A percentile compares a stretch with the other conserved stretches of the same genome.
Conservation (phyloP, 2,329 filamentous ascomycete genomes). For the Stylonectria norvegica region DNA sequence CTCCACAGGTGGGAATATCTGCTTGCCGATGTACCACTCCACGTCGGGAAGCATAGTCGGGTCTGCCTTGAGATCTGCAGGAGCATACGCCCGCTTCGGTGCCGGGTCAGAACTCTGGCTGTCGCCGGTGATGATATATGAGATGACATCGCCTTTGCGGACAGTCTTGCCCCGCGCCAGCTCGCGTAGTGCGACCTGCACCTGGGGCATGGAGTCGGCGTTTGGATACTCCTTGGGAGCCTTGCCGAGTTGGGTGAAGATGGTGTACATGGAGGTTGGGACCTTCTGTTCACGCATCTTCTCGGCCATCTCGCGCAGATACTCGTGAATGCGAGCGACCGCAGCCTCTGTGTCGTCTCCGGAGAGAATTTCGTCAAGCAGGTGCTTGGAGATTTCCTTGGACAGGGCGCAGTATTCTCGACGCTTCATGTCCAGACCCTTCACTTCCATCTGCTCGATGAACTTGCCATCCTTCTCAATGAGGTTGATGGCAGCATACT, state of each 20-base stretch:
- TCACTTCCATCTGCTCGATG: slow-evolving; percentile 93
- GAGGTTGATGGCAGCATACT: slow-evolving; percentile 96
- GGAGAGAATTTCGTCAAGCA: slow-evolving; percentile 92
- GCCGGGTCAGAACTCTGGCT: slow-evolving; percentile 60
- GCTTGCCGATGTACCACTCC: slow-evolving; percentile 98
- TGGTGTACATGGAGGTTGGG: slow-evolving; percentile 85
- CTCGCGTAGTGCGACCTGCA: slow-evolving; percentile 89
- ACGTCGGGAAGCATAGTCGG: slow-evolving; percentile 78
- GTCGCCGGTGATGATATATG: slow-evolving; percentile 86
- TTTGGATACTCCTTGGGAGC: slow-evolving; percentile 91
- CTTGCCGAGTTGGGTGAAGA: slow-evolving; percentile 96
- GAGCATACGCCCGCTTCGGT: slow-evolving; percentile 84
- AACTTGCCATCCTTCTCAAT: slow-evolving; percentile 85
- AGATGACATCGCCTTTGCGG: slow-evolving; percentile 92
- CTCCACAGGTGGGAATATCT: slow-evolving; percentile 96
- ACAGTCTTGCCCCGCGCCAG: slow-evolving; percentile 82
- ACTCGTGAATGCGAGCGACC: slow-evolving; percentile 87
- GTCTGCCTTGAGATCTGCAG: slow-evolving; percentile 76
- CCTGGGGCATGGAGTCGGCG: slow-evolving; percentile 90
- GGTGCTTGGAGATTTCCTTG: slow-evolving; percentile 86
- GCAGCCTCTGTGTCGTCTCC: slow-evolving; percentile 88
- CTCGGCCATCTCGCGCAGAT: slow-evolving; percentile 76
- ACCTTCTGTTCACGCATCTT: slow-evolving; percentile 82
- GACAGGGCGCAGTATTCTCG: slow-evolving; percentile 95
- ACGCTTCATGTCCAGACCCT: slow-evolving; percentile 96